These are phyloP conservation scores for Dalbergia cultrata DNA, from an alignment of 306 rosid genomes.

Conservation along the genomic window DNA sequence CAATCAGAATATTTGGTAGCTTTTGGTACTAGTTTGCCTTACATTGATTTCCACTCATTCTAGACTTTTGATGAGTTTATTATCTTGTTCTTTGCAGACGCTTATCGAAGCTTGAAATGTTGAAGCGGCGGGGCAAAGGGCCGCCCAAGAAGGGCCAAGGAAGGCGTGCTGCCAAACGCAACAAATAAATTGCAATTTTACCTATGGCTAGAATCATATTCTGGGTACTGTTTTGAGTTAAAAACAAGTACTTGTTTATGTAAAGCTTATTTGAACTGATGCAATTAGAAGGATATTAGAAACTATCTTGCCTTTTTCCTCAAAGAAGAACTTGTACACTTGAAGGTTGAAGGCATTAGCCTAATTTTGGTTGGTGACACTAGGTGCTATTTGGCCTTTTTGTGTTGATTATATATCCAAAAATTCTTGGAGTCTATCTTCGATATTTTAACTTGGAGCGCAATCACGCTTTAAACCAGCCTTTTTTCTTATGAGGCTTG, in stretches of 20 bases:
- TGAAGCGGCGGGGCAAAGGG: constrained; percentile 95
- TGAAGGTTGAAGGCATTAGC: constrained; percentile 31
- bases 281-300: constrained; percentile 11
- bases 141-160: constrained; percentile 97
- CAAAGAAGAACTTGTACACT: neutral
- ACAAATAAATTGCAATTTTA: constrained; percentile 56
- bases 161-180: constrained; percentile 85
- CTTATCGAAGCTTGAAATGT: constrained; percentile 84
- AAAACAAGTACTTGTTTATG: constrained; percentile 32
- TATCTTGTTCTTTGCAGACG: constrained; percentile 61
- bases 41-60: constrained; percentile 19
- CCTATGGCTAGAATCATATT: constrained; percentile 26
- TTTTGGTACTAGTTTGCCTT: constrained; percentile 16
- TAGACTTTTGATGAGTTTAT: constrained; percentile 25
- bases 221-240: constrained; percentile 38
- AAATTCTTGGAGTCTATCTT: constrained; percentile 2
- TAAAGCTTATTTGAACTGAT: constrained; percentile 15
- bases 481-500: neutral
- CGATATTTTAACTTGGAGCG: constrained; percentile 17
- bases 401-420: constrained; percentile 20
- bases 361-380: constrained; percentile 30
- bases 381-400: constrained; percentile 4
- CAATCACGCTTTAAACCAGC: constrained; percentile 11
- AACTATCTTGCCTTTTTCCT: neutral
- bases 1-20: neutral